Percentiles rank a stretch among this genome's conserved stretches.
phyloP scores from a whole-genome alignment of 148 eudicot genomes.

The Vaccinium corymbosum region DNA sequence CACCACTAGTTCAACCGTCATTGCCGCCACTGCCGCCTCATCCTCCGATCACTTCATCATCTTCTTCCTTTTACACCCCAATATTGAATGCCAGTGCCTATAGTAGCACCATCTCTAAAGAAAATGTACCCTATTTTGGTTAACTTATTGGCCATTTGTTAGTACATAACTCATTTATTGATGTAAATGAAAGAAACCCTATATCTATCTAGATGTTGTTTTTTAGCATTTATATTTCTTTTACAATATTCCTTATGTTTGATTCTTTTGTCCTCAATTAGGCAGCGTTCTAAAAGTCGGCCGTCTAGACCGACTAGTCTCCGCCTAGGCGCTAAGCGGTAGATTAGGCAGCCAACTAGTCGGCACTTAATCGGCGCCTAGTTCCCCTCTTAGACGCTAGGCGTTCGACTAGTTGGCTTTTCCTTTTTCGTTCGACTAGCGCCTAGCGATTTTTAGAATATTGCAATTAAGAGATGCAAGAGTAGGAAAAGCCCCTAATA shows the following conservation, averaged over 20 bases:
- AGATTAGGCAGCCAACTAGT: no score
- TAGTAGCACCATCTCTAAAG: constrained; percentile 40
- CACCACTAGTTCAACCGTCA: constrained; percentile 22
- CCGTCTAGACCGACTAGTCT: no score
- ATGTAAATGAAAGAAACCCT: not conserved
- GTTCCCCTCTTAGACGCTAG: no score
- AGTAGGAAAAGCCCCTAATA: no score
- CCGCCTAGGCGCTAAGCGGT: no score
- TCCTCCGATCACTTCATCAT: constrained; percentile 20
- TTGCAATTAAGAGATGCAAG: no score
- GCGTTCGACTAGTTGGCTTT: no score
- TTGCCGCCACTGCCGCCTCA: constrained; percentile 25
- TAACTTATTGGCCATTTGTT: constrained; percentile 21
- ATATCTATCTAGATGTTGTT: not conserved
- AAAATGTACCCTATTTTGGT: constrained; percentile 50
- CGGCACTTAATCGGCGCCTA: no score
- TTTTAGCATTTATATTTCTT: not conserved
- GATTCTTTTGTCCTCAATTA: not conserved
- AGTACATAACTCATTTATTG: not conserved
- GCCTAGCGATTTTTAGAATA: no score
- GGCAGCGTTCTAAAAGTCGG: no score
- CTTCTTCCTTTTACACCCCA: constrained; percentile 43
- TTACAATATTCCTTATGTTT: not conserved
- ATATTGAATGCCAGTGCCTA: constrained; percentile 18
- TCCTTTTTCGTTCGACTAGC: no score